Evolutionary conservation across 2,329 filamentous ascomycete genomes (phyloP).

Genomic region (Xylariaceae sp.): DNA sequence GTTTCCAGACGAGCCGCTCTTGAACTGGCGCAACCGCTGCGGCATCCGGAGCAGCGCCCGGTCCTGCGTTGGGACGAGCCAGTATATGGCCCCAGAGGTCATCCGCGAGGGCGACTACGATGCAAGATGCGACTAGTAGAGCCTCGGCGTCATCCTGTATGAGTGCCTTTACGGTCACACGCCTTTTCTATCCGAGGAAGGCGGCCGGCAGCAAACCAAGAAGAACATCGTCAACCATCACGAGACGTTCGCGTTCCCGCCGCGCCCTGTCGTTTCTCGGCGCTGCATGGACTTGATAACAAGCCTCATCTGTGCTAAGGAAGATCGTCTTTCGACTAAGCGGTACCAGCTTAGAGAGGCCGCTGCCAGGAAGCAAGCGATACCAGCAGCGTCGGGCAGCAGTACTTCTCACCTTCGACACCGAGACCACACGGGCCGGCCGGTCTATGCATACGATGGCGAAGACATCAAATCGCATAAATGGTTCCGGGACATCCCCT

Average conservation of each 20-base stretch:
- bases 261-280: slow-evolving; percentile 59
- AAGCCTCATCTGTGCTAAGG: slow-evolving; percentile 68
- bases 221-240: slow-evolving; percentile 75
- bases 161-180: slow-evolving; percentile 93
- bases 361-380: neutral
- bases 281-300: slow-evolving; percentile 75
- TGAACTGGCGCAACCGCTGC: slow-evolving; percentile 66
- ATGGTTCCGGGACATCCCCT: slow-evolving; percentile 78
- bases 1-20: slow-evolving; percentile 44
- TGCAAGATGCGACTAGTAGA: slow-evolving; percentile 95
- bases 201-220: slow-evolving; percentile 72
- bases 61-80: slow-evolving; percentile 90
- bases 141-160: slow-evolving; percentile 87
- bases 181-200: slow-evolving; percentile 78
- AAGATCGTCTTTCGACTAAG: slow-evolving; percentile 70
- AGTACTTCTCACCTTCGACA: slow-evolving; percentile 19
- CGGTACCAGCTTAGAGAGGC: slow-evolving; percentile 53
- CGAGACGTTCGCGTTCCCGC: slow-evolving; percentile 66
- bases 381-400: slow-evolving; percentile 26
- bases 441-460: slow-evolving; percentile 80
- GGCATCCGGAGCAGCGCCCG: slow-evolving; percentile 70
- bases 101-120: slow-evolving; percentile 80
- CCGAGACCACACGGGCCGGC: slow-evolving; percentile 42
- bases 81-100: slow-evolving; percentile 98
- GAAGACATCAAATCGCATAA: slow-evolving; percentile 84